Percentiles rank a stretch among this genome's conserved stretches.
Evolutionary conservation across 129 eudicot genomes (phyloP).

Genomic region (Saussurea involucrata): DNA sequence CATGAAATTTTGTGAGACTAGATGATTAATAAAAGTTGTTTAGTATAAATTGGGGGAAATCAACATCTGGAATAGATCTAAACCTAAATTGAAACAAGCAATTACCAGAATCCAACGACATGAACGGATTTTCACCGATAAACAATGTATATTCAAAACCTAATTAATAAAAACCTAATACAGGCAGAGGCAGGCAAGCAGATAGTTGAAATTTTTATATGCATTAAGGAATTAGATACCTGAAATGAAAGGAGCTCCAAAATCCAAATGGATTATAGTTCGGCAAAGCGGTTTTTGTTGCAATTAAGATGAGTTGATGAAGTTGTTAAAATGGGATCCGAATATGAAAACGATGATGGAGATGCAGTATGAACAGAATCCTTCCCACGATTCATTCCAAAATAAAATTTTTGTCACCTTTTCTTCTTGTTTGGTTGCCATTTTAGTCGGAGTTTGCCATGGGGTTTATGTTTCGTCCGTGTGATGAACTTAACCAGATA

Average conservation of each 20-base stretch:
- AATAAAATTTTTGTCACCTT: not conserved
- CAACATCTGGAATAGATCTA: conserved; percentile 5
- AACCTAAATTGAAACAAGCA: conserved; percentile 1
- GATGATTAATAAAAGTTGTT: not conserved
- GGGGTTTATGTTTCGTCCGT: no score
- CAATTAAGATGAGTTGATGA: not conserved
- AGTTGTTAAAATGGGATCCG: no score
- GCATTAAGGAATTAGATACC: conserved; percentile 7
- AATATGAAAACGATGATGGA: not conserved
- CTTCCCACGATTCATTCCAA: not conserved
- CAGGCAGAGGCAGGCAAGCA: not conserved
- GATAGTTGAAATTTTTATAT: not conserved
- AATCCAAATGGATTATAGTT: not conserved
- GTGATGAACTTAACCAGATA: no score
- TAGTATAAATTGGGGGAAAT: not conserved
- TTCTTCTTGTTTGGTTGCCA: no score
- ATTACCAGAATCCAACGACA: not conserved
- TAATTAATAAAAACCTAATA: not conserved
- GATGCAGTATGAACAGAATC: not conserved
- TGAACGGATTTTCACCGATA: conserved; percentile 3
- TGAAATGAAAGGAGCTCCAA: not conserved
- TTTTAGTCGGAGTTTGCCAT: no score
- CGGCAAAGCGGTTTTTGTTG: not conserved
- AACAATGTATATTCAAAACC: not conserved
- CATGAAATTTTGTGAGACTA: not conserved